A percentile compares a stretch with the other conserved stretches of the same genome.
Conservation (phyloP, 1,139 yeast genomes). For the Blastobotrys petasosporus region DNA sequence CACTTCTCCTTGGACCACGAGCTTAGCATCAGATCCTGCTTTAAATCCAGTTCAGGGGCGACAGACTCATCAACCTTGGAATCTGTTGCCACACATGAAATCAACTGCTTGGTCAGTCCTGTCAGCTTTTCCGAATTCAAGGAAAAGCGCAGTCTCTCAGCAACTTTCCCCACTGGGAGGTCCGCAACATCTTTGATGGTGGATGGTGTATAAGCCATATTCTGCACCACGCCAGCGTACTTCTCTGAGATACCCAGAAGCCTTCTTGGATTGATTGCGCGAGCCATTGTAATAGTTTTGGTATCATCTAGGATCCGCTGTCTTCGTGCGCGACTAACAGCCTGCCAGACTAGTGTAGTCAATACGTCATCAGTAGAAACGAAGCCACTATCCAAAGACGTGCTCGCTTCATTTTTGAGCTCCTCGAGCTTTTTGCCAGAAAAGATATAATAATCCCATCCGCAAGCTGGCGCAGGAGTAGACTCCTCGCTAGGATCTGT, state of each 20-base stretch:
- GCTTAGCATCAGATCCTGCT: conserved; percentile 16
- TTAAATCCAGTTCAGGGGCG: conserved; percentile 10
- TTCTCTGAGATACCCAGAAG: conserved; percentile 9
- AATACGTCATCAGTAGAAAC: conserved; percentile 19
- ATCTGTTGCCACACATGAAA: neutral
- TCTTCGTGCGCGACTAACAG: conserved; percentile 12
- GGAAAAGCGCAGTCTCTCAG: conserved; percentile 13
- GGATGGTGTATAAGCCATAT: conserved; percentile 14
- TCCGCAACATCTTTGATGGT: conserved; percentile 5
- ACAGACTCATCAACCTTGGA: conserved; percentile 6
- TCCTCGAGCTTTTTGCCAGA: neutral
- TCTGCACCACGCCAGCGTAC: conserved; percentile 18
- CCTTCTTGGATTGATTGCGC: conserved; percentile 17
- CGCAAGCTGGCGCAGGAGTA: neutral
- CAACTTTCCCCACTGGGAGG: conserved; percentile 15
- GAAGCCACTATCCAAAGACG: conserved; percentile 4
- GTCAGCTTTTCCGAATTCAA: conserved; percentile 15
- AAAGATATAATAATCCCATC: conserved; percentile 15
- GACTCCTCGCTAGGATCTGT: neutral
- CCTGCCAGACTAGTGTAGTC: conserved; percentile 18
- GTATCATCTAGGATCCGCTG: conserved; percentile 8
- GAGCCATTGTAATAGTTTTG: conserved; percentile 6
- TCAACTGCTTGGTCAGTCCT: conserved; percentile 2
- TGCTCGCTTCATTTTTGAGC: conserved; percentile 11
- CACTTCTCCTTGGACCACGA: conserved; percentile 18